A percentile compares a stretch with the other conserved stretches of the same genome.
These are phyloP conservation scores for Beauveria rudraprayagi DNA, from an alignment of 2,329 filamentous ascomycete species.

Conservation along the genomic window DNA sequence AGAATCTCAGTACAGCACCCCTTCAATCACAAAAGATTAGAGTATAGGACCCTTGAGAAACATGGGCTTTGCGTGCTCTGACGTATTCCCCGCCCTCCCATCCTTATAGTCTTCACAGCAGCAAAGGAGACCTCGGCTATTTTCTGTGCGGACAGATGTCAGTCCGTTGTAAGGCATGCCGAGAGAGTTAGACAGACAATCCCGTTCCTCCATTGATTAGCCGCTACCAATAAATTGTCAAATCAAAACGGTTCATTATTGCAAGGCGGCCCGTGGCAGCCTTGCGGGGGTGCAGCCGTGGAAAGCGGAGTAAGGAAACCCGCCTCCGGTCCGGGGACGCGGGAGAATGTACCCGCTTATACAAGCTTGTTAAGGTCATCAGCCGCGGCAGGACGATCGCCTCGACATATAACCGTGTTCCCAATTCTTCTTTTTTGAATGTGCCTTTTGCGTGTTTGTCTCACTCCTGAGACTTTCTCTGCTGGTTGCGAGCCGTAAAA, in stretches of 20 bases:
- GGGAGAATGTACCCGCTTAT: not conserved
- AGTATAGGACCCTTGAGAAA: too few species aligned
- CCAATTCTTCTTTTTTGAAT: too few species aligned
- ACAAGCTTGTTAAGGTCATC: not conserved
- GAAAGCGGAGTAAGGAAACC: not conserved
- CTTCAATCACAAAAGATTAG: too few species aligned
- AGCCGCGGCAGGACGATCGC: not conserved
- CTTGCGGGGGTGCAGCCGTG: too few species aligned
- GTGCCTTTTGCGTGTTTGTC: too few species aligned
- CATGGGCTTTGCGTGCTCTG: too few species aligned
- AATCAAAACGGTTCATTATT: not conserved
- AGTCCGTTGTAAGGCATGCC: not conserved
- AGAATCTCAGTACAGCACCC: too few species aligned
- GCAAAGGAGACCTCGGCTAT: not conserved
- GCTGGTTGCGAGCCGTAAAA: too few species aligned
- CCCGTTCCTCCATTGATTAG: not conserved
- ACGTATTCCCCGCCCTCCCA: too few species aligned
- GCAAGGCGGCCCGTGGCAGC: too few species aligned
- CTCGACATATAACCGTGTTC: too few species aligned
- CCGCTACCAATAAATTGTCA: not conserved
- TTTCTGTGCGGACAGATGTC: not conserved
- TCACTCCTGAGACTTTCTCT: too few species aligned
- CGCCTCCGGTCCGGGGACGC: not conserved
- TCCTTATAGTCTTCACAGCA: not conserved
- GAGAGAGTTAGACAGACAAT: not conserved